These are phyloP conservation scores for Colletotrichum orchidophilum DNA, from an alignment of 2,329 filamentous ascomycete species.

Conservation along the genomic window DNA sequence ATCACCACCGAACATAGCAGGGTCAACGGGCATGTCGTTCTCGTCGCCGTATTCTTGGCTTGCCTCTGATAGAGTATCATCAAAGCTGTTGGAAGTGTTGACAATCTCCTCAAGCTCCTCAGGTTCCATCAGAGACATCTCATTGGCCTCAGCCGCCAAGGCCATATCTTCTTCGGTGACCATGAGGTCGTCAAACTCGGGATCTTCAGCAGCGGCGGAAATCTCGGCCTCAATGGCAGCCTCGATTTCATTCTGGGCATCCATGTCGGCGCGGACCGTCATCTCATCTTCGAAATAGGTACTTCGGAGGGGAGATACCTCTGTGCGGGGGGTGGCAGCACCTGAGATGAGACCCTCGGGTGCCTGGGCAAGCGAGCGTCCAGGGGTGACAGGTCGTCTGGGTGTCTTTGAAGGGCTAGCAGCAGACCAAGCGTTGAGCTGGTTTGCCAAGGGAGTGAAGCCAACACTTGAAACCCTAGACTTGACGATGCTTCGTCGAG, in stretches of 20 bases:
- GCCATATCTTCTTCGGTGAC: slow-evolving; percentile 66
- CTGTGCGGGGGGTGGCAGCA: slow-evolving; percentile 37
- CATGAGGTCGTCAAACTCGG: slow-evolving; percentile 55
- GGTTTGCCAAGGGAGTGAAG: slow-evolving; percentile 71
- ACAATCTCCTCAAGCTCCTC: slow-evolving; percentile 48
- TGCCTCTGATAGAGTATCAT: slow-evolving; percentile 65
- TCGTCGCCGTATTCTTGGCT: slow-evolving; percentile 76
- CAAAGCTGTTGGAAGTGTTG: slow-evolving; percentile 44
- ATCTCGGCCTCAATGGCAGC: slow-evolving; percentile 48
- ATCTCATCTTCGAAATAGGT: slow-evolving; percentile 72
- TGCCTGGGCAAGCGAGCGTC: neutral
- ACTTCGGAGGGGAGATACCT: slow-evolving; percentile 52
- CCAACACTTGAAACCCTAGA: slow-evolving; percentile 52
- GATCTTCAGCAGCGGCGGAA: slow-evolving; percentile 37
- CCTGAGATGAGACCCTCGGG: neutral
- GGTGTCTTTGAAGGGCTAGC: slow-evolving; percentile 60
- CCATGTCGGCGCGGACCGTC: slow-evolving; percentile 50
- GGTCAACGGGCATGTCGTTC: slow-evolving; percentile 67
- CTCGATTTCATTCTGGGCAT: slow-evolving; percentile 43
- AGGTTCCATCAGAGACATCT: slow-evolving; percentile 65
- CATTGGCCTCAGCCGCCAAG: slow-evolving; percentile 66
- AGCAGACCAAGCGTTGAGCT: slow-evolving; percentile 71
- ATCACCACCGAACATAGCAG: slow-evolving; percentile 46
- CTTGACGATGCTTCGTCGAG: slow-evolving; percentile 41
- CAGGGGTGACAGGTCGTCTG: neutral